Evolutionary conservation across 768 basidiomycete species (phyloP), one percentile per base, ranked within the genome.

Genomic region (Kondoa subrosea): DNA sequence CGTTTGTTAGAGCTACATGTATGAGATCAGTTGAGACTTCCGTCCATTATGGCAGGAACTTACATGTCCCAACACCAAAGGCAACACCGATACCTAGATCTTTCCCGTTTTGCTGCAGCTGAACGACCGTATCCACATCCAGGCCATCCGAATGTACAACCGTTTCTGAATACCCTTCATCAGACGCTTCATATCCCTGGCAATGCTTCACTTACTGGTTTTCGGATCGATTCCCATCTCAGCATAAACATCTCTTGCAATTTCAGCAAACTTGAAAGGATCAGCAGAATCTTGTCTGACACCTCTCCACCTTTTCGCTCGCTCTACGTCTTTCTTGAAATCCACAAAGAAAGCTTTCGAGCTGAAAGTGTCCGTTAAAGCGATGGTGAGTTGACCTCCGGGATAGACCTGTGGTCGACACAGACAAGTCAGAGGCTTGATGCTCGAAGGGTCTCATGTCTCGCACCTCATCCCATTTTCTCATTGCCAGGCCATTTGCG

Each of bases 281-380:
- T 93, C 86, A 2, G 95, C 95, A 1, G 89, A 91, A 76, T 99
- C 95, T 75, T 99, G 95, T 25, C 93, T 83, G 15, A 99, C 79
- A 0, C 87, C 86, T 3, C 80, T 78, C 93, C 93, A 97, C 56
- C 83, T 81, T 12, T 78, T 75, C 0, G 86, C 88, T 1, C 84
- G 82, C 34, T 80, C 82, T 0, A 82, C 81, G 71, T 78, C 68
- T 14, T 74, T 57, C 12, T 69, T 71, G 57, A 88, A 84, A 71
- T 86, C 85, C 86, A 87, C 69, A 34, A 70, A 71, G 69, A 62
- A 65, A 25, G 67, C 40, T 64, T 82, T 78, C 1, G 88, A 89
- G 3, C 91, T 88, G 77, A 95, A 97, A 0, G 95, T 99, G 78
- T 99, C 95, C 16, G 95, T 95, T 34, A 96, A 79, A 25, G 91